phyloP scores from a whole-genome alignment of 495 filamentous ascomycete genomes.

The Geoglossum glabrum region DNA sequence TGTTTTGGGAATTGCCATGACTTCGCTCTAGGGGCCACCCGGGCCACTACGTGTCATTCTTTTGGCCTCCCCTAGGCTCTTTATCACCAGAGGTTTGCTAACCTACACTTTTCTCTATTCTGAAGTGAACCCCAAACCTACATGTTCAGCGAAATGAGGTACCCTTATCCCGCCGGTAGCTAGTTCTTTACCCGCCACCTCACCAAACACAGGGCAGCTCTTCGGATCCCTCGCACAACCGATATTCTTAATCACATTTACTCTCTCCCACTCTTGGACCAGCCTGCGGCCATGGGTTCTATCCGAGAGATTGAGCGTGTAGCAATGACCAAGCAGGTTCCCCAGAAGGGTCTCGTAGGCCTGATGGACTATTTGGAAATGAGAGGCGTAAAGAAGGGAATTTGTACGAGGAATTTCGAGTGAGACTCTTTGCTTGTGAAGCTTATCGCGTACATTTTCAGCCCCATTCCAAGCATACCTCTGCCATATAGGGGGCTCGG shows the following conservation, averaged over 20 bases:
- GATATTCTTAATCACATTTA: constrained; percentile 87
- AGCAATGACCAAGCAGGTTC: constrained; percentile 57
- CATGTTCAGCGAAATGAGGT: constrained; percentile 83
- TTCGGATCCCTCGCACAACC: constrained; percentile 42
- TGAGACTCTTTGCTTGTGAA: constrained; percentile 12
- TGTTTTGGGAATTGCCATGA: too few relatives aligned
- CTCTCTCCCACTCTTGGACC: constrained; percentile 36
- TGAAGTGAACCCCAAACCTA: constrained; percentile 70
- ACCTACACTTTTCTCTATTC: background rate
- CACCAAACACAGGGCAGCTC: constrained; percentile 23
- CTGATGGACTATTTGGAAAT: constrained; percentile 67
- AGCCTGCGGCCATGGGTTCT: constrained; percentile 46
- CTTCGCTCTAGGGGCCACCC: too few relatives aligned
- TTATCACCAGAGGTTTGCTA: background rate
- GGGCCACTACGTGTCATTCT: background rate
- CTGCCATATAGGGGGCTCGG: background rate
- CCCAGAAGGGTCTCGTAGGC: constrained; percentile 53
- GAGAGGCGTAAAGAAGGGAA: constrained; percentile 45
- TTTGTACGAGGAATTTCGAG: constrained; percentile 94
- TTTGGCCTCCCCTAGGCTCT: background rate
- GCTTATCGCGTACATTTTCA: background rate
- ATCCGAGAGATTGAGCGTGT: constrained; percentile 61
- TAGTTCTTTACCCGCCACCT: background rate
- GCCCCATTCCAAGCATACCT: too few relatives aligned
- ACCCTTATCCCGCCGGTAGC: constrained; percentile 9